Base-by-base conservation (phyloP, 805 yeast species). In the Teunomyces panamensis region DNA sequence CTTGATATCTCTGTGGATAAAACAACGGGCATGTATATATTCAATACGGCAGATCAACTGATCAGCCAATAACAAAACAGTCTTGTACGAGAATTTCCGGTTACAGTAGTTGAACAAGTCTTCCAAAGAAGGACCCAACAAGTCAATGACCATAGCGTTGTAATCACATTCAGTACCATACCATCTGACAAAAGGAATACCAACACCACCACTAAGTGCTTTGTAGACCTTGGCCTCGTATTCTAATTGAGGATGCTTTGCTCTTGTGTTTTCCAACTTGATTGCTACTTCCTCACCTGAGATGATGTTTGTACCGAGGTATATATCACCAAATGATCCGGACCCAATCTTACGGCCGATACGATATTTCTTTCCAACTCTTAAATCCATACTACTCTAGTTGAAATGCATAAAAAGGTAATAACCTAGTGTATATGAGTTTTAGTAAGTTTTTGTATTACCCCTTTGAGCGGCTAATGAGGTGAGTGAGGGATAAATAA, bases 201-300 rank as follows among this genome's bases (percentile, higher is more conserved):
- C 98, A 32, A 92, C 92, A 29, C 98, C 98, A 32, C 98, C 99
- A 54, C 96, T 85, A 46, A 92, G 73, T 2, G 96, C 91, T 63
- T 87, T 89, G 74, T 92, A 92, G 24, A 94, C 98, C 57, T 95
- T 84, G 11, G 97, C 96, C 69, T 92, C 99, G 65, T 92, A 94
- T 62, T 92, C 97, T 56, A 92, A 78, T 71, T 92, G 99, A 1
- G 99, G 98, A 65, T 94, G 98, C 63, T 89, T 88, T 2, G 98
- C 96, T 49, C 85, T 78, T 46, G 87, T 82, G 54, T 87, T 85
- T 65, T 92, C 99, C 53, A 92, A 76, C 67, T 92, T 92, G 75
- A 92, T 92, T 56, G 98, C 99, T 46, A 94, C 97, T 67, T 92
- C 97, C 68, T 94, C 98, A 36, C 98, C 97, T 36, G 95, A 87